Evolutionary conservation across 78 protist species (phyloP).

Genomic region (Dictyostelium citrinum): DNA sequence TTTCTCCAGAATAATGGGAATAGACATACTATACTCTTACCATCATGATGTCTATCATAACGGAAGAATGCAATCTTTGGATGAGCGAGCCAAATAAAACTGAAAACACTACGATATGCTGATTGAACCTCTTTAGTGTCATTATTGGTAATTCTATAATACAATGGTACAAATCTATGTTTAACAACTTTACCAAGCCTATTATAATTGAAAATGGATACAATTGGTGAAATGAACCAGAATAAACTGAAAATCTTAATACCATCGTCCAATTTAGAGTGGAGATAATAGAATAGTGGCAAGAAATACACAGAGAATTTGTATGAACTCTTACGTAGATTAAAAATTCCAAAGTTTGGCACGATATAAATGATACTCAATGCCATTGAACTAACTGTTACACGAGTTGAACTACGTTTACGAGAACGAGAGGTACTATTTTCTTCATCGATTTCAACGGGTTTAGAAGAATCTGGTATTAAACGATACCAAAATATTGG

Average conservation of each 20-base stretch:
- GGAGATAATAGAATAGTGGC: conserved; percentile 20
- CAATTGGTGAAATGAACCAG: conserved; percentile 7
- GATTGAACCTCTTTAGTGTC: neutral
- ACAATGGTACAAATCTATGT: conserved; percentile 41
- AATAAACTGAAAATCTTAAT: neutral
- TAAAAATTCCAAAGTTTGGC: conserved; percentile 32
- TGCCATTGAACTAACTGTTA: neutral
- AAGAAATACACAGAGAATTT: neutral
- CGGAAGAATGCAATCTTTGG: conserved; percentile 34
- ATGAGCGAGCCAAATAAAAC: conserved; percentile 44
- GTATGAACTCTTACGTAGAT: neutral
- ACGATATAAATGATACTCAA: conserved; percentile 5
- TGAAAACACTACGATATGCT: neutral
- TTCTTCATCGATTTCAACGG: neutral
- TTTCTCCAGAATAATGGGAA: conserved; percentile 70
- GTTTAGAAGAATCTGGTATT: neutral
- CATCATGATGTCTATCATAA: neutral
- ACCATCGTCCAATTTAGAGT: neutral
- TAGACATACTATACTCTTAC: neutral
- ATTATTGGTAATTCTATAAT: neutral
- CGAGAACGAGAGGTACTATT: no score
- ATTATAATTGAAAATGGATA: neutral
- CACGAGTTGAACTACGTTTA: neutral
- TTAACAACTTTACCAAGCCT: neutral
- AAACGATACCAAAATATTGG: conserved; percentile 38